phyloP scores from a whole-genome alignment of 2,329 filamentous ascomycete species.

The Ophiostoma sp. region DNA sequence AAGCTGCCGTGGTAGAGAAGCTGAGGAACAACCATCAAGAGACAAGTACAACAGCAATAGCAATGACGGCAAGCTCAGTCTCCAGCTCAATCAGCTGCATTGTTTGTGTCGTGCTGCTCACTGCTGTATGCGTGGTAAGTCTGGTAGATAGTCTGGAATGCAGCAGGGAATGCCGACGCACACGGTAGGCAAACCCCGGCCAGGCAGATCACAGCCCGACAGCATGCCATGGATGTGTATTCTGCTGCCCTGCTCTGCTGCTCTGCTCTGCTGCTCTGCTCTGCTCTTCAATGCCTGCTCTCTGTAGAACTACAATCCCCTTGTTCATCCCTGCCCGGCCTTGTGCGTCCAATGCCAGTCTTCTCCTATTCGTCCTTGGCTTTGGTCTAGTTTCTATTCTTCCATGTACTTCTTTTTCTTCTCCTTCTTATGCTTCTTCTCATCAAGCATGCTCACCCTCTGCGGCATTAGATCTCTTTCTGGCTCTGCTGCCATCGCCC shows the following conservation, averaged over 20 bases:
- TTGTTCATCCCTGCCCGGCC: neutral
- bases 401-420: neutral
- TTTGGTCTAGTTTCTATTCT: neutral
- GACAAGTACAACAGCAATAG: no score
- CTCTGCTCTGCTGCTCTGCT: neutral
- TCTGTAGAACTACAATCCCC: neutral
- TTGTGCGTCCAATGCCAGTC: neutral
- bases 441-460: neutral
- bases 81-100: no score
- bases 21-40: no score
- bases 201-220: no score
- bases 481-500: neutral
- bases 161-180: neutral
- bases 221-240: neutral
- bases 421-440: neutral
- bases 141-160: neutral
- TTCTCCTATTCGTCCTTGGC: neutral
- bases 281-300: conserved; percentile 1
- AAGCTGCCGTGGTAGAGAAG: no score
- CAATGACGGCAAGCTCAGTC: no score
- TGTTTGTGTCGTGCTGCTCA: no score
- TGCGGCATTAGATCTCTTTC: neutral
- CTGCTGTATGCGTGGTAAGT: no score
- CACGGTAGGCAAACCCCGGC: neutral
- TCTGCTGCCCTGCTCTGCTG: neutral